Conservation (phyloP, 179 eudicot genomes). For the Actinidia polygama region DNA sequence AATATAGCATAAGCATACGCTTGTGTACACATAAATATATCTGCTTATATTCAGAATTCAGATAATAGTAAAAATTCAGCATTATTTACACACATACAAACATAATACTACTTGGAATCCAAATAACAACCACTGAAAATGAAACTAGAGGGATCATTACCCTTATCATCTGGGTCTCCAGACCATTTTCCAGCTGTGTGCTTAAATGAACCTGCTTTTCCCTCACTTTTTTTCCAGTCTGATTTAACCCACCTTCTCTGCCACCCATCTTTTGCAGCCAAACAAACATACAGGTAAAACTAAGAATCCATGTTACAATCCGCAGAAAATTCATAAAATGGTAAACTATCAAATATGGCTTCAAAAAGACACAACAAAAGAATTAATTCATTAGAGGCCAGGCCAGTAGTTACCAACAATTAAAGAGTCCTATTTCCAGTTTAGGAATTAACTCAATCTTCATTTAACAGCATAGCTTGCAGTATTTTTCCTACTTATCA, state of each 20-base stretch:
- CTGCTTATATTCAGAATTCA: not conserved
- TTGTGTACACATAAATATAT: not conserved
- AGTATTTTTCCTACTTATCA: not conserved
- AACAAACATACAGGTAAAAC: slow-evolving; percentile 17
- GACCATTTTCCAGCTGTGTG: slow-evolving; percentile 73
- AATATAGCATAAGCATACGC: not conserved
- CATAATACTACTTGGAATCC: not conserved
- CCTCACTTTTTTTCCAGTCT: slow-evolving; percentile 71
- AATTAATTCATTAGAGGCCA: not conserved
- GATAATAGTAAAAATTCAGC: not conserved
- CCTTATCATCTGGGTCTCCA: slow-evolving; percentile 71
- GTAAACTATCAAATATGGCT: not conserved
- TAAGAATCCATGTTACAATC: slow-evolving; percentile 2
- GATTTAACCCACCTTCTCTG: slow-evolving; percentile 71
- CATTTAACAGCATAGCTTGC: not conserved
- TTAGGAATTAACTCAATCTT: not conserved
- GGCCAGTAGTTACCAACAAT: not conserved
- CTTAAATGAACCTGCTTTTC: slow-evolving; percentile 69
- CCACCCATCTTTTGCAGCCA: slow-evolving; percentile 58
- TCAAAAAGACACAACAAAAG: not conserved
- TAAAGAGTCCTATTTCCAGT: not conserved
- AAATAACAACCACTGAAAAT: slow-evolving; percentile 9
- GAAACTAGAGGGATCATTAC: slow-evolving; percentile 29
- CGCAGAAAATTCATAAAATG: not conserved
- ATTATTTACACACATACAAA: too few relatives aligned